Evolutionary conservation across 78 protist genomes (phyloP).

Genomic region (Dictyostelium intermedium): DNA sequence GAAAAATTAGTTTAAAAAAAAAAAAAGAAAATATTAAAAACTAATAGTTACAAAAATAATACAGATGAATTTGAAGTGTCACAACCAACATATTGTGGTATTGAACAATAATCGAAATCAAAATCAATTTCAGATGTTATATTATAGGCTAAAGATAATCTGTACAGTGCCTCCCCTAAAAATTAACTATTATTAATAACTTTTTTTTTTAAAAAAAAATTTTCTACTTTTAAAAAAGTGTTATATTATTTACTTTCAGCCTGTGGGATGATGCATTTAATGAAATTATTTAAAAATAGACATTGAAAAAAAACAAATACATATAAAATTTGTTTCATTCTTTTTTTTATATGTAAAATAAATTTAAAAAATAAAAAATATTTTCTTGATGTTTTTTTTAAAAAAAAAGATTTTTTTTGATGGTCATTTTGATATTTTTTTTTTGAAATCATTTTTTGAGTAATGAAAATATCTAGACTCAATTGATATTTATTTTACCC

Average conservation of each 20-base stretch:
- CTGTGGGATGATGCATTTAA: neutral
- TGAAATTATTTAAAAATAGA: neutral
- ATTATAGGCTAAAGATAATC: neutral
- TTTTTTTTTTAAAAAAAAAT: neutral
- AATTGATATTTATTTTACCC: too few species aligned
- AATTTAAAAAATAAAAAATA: too few species aligned
- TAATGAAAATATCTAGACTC: too few species aligned
- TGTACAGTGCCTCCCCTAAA: neutral
- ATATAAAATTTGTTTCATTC: neutral
- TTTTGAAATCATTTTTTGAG: too few species aligned
- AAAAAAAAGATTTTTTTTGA: conserved; percentile 27
- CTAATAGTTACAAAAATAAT: neutral
- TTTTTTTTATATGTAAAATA: neutral
- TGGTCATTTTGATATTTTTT: too few species aligned
- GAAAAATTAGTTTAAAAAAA: neutral
- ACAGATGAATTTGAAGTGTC: neutral
- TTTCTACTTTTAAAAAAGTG: too few species aligned
- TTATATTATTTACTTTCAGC: neutral
- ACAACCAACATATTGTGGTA: neutral
- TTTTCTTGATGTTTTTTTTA: too few species aligned
- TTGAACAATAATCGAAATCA: neutral
- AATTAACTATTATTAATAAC: neutral
- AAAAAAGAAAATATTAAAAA: neutral
- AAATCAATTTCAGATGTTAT: neutral
- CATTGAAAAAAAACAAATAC: neutral